Base-by-base conservation (phyloP, 805 yeast species). In the Starmerella stigmatis region DNA sequence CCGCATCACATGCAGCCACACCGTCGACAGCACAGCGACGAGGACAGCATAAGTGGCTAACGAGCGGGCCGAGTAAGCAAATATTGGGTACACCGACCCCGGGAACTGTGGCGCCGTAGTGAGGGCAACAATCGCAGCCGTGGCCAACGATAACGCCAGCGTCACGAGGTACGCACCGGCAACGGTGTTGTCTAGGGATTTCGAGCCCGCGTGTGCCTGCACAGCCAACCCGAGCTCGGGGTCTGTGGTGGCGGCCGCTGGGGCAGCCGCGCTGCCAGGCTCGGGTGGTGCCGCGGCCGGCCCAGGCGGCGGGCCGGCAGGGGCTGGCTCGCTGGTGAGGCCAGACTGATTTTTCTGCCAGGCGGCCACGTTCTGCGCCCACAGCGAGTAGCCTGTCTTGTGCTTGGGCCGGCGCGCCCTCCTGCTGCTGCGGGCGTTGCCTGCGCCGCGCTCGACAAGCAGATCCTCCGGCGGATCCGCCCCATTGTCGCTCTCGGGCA, bases 401-500 rank as follows among this genome's bases (percentile, higher is more conserved):
- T 21, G 48, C 32, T 27, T 31, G 20, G 43, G 43, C 35, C 35
- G 42, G 23, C 44, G 32, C 16, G 26, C 28, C 11, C 30, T 16
- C 35, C n/a, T 39, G 16, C 27, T 33, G 40, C 27, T 34, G 48
- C 29, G 27, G 13, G 31, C 3, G 35, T 9, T 19, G 5, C 32
- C 37, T 3, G 20, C 15, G 5, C 49, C 47, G 16, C 49, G 45
- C 50, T 53, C 63, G 13, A 60, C 48, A 2, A 60, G 57, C 26
- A 62, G 34, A 26, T 62, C 65, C 10, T 45, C 52, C 1, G 64
- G 64, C 9, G 64, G 64, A 29, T 53, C 58, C 13, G 51, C 56
- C 32, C 45, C 23, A 12, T 4, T 32, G 16, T 45, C 49, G 30
- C 45, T 34, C 10, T 45, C 47, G 9, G 44, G 34, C 3, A 26